Percentiles rank a stretch among this genome's conserved stretches.
These are phyloP conservation scores for Coemansia asiatica DNA, from an alignment of 192 early-diverging fungal species.

Conservation along the genomic window DNA sequence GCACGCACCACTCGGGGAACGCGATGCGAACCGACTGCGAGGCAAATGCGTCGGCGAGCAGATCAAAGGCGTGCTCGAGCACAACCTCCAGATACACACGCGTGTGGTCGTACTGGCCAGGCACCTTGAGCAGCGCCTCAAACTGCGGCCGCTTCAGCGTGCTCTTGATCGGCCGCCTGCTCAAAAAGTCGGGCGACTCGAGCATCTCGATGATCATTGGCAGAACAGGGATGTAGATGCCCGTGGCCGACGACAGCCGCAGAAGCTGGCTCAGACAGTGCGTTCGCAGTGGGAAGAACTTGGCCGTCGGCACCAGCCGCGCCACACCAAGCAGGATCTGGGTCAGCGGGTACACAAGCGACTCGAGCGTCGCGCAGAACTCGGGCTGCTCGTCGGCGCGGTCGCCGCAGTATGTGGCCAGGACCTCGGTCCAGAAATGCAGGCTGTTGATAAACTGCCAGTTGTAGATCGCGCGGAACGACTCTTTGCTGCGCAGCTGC, in stretches of 20 bases:
- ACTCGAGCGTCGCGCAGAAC: conserved; percentile 57
- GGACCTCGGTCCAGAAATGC: conserved; percentile 84
- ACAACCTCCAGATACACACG: conserved; percentile 80
- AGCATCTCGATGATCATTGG: conserved; percentile 84
- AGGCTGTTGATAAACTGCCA: conserved; percentile 97
- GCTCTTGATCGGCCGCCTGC: conserved; percentile 68
- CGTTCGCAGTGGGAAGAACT: conserved; percentile 92
- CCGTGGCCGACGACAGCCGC: conserved; percentile 69
- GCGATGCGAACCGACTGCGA: conserved; percentile 74
- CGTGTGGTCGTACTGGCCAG: conserved; percentile 81
- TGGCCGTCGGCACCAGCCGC: conserved; percentile 84
- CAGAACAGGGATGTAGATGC: conserved; percentile 75
- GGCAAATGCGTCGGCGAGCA: conserved; percentile 76
- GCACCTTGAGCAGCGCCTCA: conserved; percentile 72
- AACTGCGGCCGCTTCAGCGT: conserved; percentile 87
- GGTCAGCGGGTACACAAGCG: conserved; percentile 87
- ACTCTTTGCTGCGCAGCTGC: conserved; percentile 80
- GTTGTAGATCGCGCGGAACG: conserved; percentile 89
- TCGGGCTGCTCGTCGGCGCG: conserved; percentile 53
- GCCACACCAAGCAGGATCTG: conserved; percentile 74
- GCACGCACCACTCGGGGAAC: conserved; percentile 93
- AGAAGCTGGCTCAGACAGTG: conserved; percentile 75
- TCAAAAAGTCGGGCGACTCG: conserved; percentile 70
- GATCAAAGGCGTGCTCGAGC: conserved; percentile 72
- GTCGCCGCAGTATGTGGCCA: conserved; percentile 69